Base-by-base conservation (phyloP, 2,329 filamentous ascomycete species). In the Talaromyces piceae region DNA sequence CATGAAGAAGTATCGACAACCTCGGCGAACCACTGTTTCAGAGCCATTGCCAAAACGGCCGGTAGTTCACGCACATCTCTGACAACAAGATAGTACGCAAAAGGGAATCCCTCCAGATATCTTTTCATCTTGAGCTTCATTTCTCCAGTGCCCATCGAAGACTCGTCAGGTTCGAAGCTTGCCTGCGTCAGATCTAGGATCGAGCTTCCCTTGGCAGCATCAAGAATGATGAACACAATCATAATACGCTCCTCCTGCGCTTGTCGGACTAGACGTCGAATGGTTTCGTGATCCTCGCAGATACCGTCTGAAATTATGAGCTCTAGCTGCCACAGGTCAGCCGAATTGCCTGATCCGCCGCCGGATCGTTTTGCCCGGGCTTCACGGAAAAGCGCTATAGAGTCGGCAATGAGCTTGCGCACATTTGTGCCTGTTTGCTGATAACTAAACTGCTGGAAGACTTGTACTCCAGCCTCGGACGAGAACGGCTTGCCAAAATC, bases 191-290 rank as follows among this genome's bases (percentile, higher is more conserved):
- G 77, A 66, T 96, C 90, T 62, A 97, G 71, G 55, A 98, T 94
- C 1, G 72, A 74, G 54, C 67, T 74, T 22, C 69, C 69, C 52
- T 71, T 70, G 20, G 75, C 63, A 41, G 81, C 77, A 73, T 98
- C 93, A 64, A 98, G 89, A 62, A 99, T 87, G 61, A 98, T 88
- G 67, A 98, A 99, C 5, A 98, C 91, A 56, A 97, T 84, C 88
- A 98, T 96, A 65, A 99, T 94, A 13, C 90, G 79, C 71, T 96
- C 88, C 68, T 96, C 91, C 63, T 90, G 83, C 1, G 93, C 91
- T 69, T 91, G 86, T 8, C 93, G 79, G 9, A 98, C 82, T 20
- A 97, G 77, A 4, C 88, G 77, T 13, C 87, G 80, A 59, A 98
- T 91, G 4, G 81, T 78, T 16, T 90, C 88, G 67, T 97, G 91